These are phyloP conservation scores for Beauveria pseudobassiana DNA, from an alignment of 2,329 filamentous ascomycete genomes.

Conservation along the genomic window DNA sequence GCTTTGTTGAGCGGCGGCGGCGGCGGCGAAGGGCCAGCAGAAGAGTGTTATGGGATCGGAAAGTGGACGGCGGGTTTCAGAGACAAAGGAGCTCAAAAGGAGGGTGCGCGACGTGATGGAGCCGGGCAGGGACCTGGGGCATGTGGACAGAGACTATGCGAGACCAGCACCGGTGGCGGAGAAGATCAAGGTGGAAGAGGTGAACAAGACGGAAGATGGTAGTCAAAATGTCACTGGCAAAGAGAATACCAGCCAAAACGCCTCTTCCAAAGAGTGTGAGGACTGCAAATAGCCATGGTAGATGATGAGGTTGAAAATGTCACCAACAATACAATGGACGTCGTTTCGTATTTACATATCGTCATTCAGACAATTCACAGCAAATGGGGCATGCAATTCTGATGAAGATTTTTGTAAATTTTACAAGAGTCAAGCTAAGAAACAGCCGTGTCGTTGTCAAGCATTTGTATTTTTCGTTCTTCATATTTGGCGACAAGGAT, in stretches of 20 bases:
- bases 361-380: neutral
- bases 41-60: slow-evolving; percentile 78
- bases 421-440: slow-evolving; percentile 35
- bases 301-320: no score
- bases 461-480: slow-evolving; percentile 10
- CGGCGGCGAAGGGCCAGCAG: slow-evolving; percentile 17
- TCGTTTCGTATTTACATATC: no score
- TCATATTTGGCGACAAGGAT: slow-evolving; percentile 4
- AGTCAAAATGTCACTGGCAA: neutral
- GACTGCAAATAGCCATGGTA: neutral
- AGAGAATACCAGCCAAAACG: neutral
- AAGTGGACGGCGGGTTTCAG: slow-evolving; percentile 79
- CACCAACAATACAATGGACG: neutral
- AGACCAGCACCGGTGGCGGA: neutral
- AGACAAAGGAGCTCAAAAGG: slow-evolving; percentile 86
- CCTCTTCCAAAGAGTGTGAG: slow-evolving; percentile 12
- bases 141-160: slow-evolving; percentile 57
- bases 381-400: neutral
- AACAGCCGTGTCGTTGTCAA: slow-evolving; percentile 30
- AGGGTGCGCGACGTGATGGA: slow-evolving; percentile 76
- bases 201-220: neutral
- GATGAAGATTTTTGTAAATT: slow-evolving; percentile 25
- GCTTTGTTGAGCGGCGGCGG: neutral
- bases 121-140: slow-evolving; percentile 69
- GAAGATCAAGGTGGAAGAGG: neutral